phyloP scores from a whole-genome alignment of 768 basidiomycete species.

The Tylopilus sp. region DNA sequence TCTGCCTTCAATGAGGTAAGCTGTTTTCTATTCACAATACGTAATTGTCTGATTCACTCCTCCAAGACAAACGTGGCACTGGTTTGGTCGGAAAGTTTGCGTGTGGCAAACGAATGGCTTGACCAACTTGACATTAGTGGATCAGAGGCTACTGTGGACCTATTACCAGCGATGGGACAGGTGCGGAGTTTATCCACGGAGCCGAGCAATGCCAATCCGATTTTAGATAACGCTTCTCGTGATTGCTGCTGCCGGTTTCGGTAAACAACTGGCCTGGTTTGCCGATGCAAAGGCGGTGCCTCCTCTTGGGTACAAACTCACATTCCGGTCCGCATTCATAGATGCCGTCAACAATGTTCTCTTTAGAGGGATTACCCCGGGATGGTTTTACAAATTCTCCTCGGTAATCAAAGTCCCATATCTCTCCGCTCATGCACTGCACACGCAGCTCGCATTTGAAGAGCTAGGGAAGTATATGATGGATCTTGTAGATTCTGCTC shows the following conservation, averaged over 20 bases:
- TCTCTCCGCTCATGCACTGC: too few relatives aligned
- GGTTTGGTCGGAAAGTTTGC: slow-evolving; percentile 40
- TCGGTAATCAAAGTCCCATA: too few relatives aligned
- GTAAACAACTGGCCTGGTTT: slow-evolving; percentile 33
- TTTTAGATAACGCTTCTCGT: slow-evolving; percentile 37
- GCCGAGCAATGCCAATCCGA: background rate
- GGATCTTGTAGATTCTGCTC: slow-evolving; percentile 39
- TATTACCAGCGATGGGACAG: slow-evolving; percentile 9
- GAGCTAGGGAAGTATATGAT: slow-evolving; percentile 40
- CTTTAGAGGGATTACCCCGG: slow-evolving; percentile 28
- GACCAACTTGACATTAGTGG: too few relatives aligned
- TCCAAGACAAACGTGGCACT: slow-evolving; percentile 41
- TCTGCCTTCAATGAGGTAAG: slow-evolving; percentile 45
- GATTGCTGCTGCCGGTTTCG: slow-evolving; percentile 42
- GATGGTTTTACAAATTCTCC: too few relatives aligned
- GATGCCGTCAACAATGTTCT: slow-evolving; percentile 20
- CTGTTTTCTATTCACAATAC: background rate
- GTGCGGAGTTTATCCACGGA: slow-evolving; percentile 1
- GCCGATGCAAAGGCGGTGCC: slow-evolving; percentile 27
- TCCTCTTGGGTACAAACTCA: slow-evolving; percentile 30
- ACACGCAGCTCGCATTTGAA: slow-evolving; percentile 32
- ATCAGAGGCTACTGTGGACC: slow-evolving; percentile 20
- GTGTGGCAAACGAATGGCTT: slow-evolving; percentile 42
- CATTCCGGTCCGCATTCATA: slow-evolving; percentile 36
- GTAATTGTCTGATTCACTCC: background rate